Base-by-base conservation (phyloP, 2,329 filamentous ascomycete genomes). In the Xylariaceae sp. region DNA sequence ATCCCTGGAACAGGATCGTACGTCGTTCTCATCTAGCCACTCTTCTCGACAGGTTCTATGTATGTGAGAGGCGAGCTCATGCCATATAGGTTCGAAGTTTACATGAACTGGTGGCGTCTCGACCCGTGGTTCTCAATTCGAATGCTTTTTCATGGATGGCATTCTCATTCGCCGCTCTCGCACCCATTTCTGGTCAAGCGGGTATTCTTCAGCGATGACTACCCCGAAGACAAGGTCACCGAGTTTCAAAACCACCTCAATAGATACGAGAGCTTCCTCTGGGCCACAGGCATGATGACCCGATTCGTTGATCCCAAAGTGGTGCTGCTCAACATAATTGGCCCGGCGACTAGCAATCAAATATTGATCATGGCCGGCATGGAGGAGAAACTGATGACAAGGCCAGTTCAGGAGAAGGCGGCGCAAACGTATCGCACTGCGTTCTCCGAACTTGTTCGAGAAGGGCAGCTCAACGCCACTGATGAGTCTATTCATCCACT, bases 201-300 rank as follows among this genome's bases (percentile, higher is more conserved):
- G 3, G 78, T 75, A 1, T 84, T 85, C 69, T 84, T 84, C 67
- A 78, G 78, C 53, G 64, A 74, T 0, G 62, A 68, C 11, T 78
- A 77, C 51, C 74, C 77, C 0, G 69, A 73, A 4, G 62, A 68
- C 1, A 69, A 76, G 4, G 73, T 82, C 1, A 53, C 69, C 2
- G 69, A 72, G 2, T 78, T 84, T 55, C 76, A 78, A 63, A 64
- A 66, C 1, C 72, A 74, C 2, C 72, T 80, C 59, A 74, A 74
- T 30, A 73, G 75, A 2, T 85, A 81, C 62, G 81, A 84, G 65
- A 79, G 75, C 62, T 80, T 80, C 66, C 65, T 76, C 37, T 84
- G 80, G 81, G 76, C 80, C 0, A 58, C 80, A 42, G 77, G 78
- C 55, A 79, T 82, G 72, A 73, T 80, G 59, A 66, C 62, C 37